A percentile compares a stretch with the other conserved stretches of the same genome.
Conservation (phyloP, 805 yeast species). For the Ogataea philodendri region DNA sequence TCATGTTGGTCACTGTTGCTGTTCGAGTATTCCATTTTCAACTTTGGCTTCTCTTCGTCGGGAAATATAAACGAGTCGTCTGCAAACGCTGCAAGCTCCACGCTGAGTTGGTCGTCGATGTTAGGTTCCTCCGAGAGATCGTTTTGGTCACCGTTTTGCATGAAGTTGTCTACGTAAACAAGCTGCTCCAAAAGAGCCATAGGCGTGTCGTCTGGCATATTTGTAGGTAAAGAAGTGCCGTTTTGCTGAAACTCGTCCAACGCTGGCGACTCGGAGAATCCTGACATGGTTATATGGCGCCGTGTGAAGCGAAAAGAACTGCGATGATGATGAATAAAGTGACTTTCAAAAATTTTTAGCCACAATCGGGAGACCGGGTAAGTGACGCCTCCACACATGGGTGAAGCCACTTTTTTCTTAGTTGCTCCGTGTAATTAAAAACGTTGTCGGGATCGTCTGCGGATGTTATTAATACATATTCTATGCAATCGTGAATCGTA, state of each 20-base stretch:
- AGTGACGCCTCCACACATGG: neutral
- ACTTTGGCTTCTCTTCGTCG: slow-evolving; percentile 70
- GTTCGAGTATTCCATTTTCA: slow-evolving; percentile 14
- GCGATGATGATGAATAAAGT: slow-evolving; percentile 1
- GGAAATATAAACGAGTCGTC: slow-evolving; percentile 79
- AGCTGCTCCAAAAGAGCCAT: slow-evolving; percentile 66
- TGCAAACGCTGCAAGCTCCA: slow-evolving; percentile 78
- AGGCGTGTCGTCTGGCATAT: slow-evolving; percentile 34
- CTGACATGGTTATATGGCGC: slow-evolving; percentile 6
- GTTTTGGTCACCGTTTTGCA: slow-evolving; percentile 47
- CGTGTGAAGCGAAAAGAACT: slow-evolving; percentile 4
- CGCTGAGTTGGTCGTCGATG: slow-evolving; percentile 52
- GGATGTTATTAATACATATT: slow-evolving; percentile 1
- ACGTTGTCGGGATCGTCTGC: too few species aligned
- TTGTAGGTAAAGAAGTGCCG: slow-evolving; percentile 1
- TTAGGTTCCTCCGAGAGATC: slow-evolving; percentile 35
- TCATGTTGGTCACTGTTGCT: slow-evolving; percentile 11
- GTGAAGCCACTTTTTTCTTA: too few species aligned
- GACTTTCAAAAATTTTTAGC: slow-evolving; percentile 4
- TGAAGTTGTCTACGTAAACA: slow-evolving; percentile 75
- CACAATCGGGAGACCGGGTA: slow-evolving; percentile 8
- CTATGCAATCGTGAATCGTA: slow-evolving; percentile 7
- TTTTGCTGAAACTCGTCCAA: slow-evolving; percentile 4
- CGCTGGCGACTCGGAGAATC: slow-evolving; percentile 5
- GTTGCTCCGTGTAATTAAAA: too few species aligned